Base-by-base conservation (phyloP, 2,329 filamentous ascomycete species). In the Orbilia ellipsospora region DNA sequence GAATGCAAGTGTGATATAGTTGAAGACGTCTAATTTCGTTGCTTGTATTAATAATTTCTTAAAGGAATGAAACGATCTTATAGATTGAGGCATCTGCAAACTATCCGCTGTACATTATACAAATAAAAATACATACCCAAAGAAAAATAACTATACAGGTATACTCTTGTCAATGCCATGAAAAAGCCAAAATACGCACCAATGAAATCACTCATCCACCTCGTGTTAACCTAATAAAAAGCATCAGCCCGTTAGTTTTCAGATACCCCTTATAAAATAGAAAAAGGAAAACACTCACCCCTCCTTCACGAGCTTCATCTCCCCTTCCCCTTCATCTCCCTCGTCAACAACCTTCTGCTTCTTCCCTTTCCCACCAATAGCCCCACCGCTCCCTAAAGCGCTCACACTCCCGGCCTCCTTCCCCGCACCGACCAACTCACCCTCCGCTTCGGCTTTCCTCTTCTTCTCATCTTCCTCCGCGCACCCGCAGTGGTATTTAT, bases 401-500 rank as follows among this genome's bases (percentile, higher is more conserved):
- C 31, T 54, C 6, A 31, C 23, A 2, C 23, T 23, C 15, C 36
- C 50, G 54, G 51, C 12, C 2, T 6, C 59, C n/a, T 28, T 51
- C 23, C 23, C 23, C 4, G 44, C 79, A 70, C 80, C 81, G 61
- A 80, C 77, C 45, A 82, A 67, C 42, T 81, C 78, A 56, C 83
- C 80, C 78, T 81, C 40, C 59, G 79, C 79, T 42, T 77, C 81
- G 56, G 80, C 80, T 80, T 80, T 80, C 79, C 82, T 84, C 77
- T 80, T 80, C 26, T 85, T 83, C 79, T 85, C 84, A 16, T 85
- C 85, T 74, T 89, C 88, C n/a, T 90, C 89, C 13, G 88, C 89
- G 79, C 89, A 91, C 0, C 89, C 89, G 80, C 89, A 91, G 80
- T 91, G 89, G 82, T 91, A 91, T 80, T 90, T 89, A 79, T 91